phyloP scores from a whole-genome alignment of 2,329 filamentous ascomycete species.

The Microdochium nivale region DNA sequence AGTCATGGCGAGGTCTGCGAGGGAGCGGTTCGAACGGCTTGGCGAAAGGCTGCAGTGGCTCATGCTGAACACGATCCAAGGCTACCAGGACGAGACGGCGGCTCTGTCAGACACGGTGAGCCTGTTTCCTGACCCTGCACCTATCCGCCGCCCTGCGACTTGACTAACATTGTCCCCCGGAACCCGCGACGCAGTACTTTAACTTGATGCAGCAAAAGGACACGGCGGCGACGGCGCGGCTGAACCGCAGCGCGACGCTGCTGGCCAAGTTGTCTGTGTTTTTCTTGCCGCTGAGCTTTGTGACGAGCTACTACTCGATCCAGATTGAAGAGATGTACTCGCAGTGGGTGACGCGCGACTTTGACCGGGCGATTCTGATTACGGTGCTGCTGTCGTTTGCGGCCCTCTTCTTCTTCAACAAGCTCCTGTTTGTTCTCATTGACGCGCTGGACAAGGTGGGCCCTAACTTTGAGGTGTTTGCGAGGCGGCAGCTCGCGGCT shows the following conservation, averaged over 20 bases:
- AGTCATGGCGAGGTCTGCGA: conserved; percentile 33
- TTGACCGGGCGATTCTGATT: conserved; percentile 60
- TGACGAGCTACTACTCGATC: conserved; percentile 67
- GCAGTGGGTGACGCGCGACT: conserved; percentile 52
- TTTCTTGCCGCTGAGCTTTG: conserved; percentile 66
- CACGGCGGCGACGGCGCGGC: conserved; percentile 60
- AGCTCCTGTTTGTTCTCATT: conserved; percentile 34
- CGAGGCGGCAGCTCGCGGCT: neutral
- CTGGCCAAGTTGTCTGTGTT: conserved; percentile 68
- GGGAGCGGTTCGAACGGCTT: conserved; percentile 49
- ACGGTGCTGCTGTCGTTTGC: conserved; percentile 52
- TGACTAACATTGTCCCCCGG: too few relatives aligned
- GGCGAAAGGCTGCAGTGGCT: conserved; percentile 50
- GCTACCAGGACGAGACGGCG: conserved; percentile 61
- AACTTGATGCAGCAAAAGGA: conserved; percentile 70
- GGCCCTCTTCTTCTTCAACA: conserved; percentile 44
- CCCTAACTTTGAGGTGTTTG: conserved; percentile 8
- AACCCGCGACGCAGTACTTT: conserved; percentile 55
- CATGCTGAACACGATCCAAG: conserved; percentile 52
- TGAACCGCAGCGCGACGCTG: conserved; percentile 64
- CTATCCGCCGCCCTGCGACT: neutral
- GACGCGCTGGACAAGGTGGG: conserved; percentile 31
- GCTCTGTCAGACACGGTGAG: conserved; percentile 58
- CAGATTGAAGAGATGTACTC: conserved; percentile 48
- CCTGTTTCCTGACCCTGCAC: neutral